phyloP scores from a whole-genome alignment of 306 rosid genomes.

The Cucumis sativus region DNA sequence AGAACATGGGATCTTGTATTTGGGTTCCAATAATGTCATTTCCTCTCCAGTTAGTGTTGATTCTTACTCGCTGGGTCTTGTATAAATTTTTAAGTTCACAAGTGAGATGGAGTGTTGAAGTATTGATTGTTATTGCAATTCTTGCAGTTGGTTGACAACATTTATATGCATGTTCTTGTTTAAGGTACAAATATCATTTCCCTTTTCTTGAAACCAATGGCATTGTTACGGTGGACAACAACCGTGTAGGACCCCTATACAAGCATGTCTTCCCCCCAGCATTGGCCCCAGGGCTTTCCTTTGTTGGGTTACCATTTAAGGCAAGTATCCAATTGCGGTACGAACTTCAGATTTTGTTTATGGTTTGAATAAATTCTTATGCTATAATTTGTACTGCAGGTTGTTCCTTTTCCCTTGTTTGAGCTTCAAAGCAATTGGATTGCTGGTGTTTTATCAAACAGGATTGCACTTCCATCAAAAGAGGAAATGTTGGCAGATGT shows the following conservation, averaged over 20 bases:
- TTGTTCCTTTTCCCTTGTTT: constrained; percentile 36
- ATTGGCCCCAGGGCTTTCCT: constrained; percentile 66
- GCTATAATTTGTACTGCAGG: constrained; percentile 21
- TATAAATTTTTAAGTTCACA: too few species aligned
- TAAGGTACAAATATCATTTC: constrained; percentile 51
- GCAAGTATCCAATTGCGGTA: constrained; percentile 14
- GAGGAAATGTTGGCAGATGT: constrained; percentile 60
- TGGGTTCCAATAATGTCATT: too few species aligned
- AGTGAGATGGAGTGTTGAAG: too few species aligned
- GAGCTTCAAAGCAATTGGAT: constrained; percentile 83
- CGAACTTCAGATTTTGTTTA: background rate
- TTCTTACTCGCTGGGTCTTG: too few species aligned
- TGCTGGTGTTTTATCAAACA: constrained; percentile 49
- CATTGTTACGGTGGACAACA: constrained; percentile 47
- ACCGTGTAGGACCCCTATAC: constrained; percentile 69
- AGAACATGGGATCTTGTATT: too few species aligned
- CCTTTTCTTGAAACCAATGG: constrained; percentile 62
- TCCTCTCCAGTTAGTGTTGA: too few species aligned
- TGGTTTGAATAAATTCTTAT: background rate
- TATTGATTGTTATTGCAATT: too few species aligned
- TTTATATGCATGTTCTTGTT: background rate
- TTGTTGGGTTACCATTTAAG: constrained; percentile 66
- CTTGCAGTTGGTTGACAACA: background rate
- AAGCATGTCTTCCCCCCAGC: constrained; percentile 69
- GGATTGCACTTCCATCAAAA: constrained; percentile 43